Evolutionary conservation across 163 green algal species (phyloP), one percentile per base, ranked within the genome.

Genomic region (Chlorella variabilis): DNA sequence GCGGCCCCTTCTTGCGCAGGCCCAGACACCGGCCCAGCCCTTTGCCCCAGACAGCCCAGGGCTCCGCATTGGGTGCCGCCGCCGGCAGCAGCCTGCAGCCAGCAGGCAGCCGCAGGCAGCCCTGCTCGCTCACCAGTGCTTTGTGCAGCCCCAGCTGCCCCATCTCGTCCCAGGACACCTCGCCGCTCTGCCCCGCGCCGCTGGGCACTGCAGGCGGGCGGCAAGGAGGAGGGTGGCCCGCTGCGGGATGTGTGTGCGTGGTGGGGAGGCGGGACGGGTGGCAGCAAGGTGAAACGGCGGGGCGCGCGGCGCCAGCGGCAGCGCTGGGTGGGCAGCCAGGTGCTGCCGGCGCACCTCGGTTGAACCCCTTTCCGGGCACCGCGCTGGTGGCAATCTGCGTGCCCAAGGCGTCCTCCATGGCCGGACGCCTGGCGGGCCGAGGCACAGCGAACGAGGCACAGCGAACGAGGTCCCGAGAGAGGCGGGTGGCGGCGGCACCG

Each of bases 141-240:
- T 82, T 82, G 65, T 82, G 76, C 36, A 82, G 62, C 1, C 76
- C 76, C 33, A 82, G 76, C 63, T 73, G 48, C 34, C 76, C 76
- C 76, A 82, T 76, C 63, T 82, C 63, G 8, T 82, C 76, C 63
- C 63, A 82, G 1, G 61, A 58, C 27, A 82, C 76, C 1, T 59
- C 33, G 15, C 27, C 38, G 38, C 73, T 33, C 3, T 38, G 45
- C 2, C 25, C 38, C 38, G 56, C 18, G 25, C 38, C 6, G 54
- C 54, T 71, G 6, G 73, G 73, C 54, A 70, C 73, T 80, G 56
- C 73, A 69, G 54, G 20, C 23, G 11, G n/a, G 18, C 15, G 45
- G 20, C 29, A 73, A 18, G 62, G 65, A 0, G n/a, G 65, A 18
- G 31, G 18, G 65, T 8, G 31, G n/a, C 18, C 20, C 31, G 62